phyloP scores from a whole-genome alignment of 106 monocot genomes.

The Dioscorea dumetorum region DNA sequence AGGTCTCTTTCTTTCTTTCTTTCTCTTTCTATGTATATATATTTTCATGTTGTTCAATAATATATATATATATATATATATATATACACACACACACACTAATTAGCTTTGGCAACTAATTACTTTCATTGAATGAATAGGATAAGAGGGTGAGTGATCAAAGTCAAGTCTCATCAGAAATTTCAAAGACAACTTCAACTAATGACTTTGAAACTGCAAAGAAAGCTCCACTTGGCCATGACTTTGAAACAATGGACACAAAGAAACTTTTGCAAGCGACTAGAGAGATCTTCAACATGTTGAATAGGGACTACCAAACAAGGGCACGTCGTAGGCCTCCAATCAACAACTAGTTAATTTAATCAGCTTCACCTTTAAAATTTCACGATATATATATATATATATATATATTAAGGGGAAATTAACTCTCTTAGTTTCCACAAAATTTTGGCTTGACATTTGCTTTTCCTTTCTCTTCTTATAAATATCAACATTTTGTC shows the following conservation, averaged over 20 bases:
- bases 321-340: slow-evolving; percentile 12
- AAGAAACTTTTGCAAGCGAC: slow-evolving; percentile 2
- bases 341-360: slow-evolving; percentile 32
- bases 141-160: too few relatives aligned
- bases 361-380: too few relatives aligned
- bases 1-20: not conserved
- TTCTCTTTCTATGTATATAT: not conserved
- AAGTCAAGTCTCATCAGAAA: too few relatives aligned
- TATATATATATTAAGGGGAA: not conserved
- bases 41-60: not conserved
- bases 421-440: not conserved
- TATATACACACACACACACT: not conserved
- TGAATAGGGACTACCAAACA: slow-evolving; percentile 19
- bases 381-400: not conserved
- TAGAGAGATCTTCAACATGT: slow-evolving; percentile 23
- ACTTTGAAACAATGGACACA: not conserved
- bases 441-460: not conserved
- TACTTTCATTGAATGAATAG: not conserved
- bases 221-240: not conserved
- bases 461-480: not conserved
- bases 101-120: not conserved
- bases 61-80: not conserved
- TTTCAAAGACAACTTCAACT: not conserved
- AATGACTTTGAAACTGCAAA: not conserved
- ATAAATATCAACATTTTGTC: not conserved